Evolutionary conservation across 257 asterid species (phyloP), one percentile per base, ranked within the genome.

Genomic region (Echium plantagineum): DNA sequence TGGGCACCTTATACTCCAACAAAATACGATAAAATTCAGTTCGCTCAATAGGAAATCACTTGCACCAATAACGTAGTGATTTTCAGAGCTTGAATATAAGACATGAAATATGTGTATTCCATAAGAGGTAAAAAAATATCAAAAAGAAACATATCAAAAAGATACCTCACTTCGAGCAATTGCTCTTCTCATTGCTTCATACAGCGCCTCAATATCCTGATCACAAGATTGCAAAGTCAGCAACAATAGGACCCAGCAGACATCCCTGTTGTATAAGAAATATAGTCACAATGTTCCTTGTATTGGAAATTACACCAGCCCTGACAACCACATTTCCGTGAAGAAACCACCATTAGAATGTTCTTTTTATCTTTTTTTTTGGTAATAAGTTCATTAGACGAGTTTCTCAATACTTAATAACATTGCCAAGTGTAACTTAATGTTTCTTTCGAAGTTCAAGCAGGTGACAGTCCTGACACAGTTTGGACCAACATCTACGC

Each of bases 131-230:
- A 19, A 48, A 68, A 12, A 65, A 61, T 18, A 38, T 28, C 19
- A 22, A 8, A 54, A 35, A 55, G 49, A 58, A 24, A 61, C 22
- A 49, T 59, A 28, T 19, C 47, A 21, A 51, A 59, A n/a, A 56
- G 38, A 69, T 80, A 90, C 98, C 96, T 85, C 80, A 49, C 83
- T 75, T 77, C 81, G 81, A 65, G 83, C 76, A 60, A 90, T 82
- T 60, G 91, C 94, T 65, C 79, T 83, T 70, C 70, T 73, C 91
- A 87, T 68, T 24, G 77, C 82, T 56, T 85, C 89, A 74, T 69
- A 73, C 71, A 90, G 78, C 69, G 77, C 83, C 61, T 79, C 84
- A 18, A 95, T 67, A 64, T 87, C 95, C 98, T 87, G 79, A 69
- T 58, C 80, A 81, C 61, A 57, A 73, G 73, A 78, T 78, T 72